Evolutionary conservation across 73 alveolate species (phyloP).

Genomic region (Symbiodinium natans): DNA sequence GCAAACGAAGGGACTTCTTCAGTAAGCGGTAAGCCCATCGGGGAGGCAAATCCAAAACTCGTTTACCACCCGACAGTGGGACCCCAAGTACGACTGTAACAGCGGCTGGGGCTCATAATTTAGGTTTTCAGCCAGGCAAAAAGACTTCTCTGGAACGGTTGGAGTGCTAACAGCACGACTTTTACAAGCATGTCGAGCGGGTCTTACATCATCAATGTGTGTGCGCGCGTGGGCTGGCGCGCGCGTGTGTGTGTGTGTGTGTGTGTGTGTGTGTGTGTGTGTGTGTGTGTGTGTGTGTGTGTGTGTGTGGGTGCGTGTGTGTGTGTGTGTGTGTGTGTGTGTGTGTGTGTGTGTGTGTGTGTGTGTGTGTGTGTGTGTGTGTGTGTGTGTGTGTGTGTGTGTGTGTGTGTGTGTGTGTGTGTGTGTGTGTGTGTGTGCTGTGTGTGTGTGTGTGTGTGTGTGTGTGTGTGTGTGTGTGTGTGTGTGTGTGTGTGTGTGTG

Average conservation of each 20-base stretch:
- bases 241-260: slow-evolving; percentile 2
- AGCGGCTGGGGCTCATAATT: too few relatives aligned
- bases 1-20: too few relatives aligned
- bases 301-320: slow-evolving; percentile 1
- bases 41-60: too few relatives aligned
- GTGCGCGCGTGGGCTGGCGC: not conserved
- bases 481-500: slow-evolving; percentile 23
- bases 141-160: too few relatives aligned
- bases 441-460: slow-evolving; percentile 30
- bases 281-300: slow-evolving; percentile 39
- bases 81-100: too few relatives aligned
- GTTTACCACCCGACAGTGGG: too few relatives aligned
- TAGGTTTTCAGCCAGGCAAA: too few relatives aligned
- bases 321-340: slow-evolving; percentile 43
- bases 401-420: not conserved
- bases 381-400: slow-evolving; percentile 6
- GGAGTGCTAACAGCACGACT: too few relatives aligned
- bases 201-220: not conserved
- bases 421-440: slow-evolving; percentile 11
- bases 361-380: slow-evolving; percentile 10
- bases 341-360: slow-evolving; percentile 27
- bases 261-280: slow-evolving; percentile 31
- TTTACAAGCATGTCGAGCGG: too few relatives aligned
- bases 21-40: too few relatives aligned
- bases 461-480: slow-evolving; percentile 34